A percentile compares a stretch with the other conserved stretches of the same genome.
Evolutionary conservation across 306 rosid species (phyloP).

Genomic region (Medicago lupulina): DNA sequence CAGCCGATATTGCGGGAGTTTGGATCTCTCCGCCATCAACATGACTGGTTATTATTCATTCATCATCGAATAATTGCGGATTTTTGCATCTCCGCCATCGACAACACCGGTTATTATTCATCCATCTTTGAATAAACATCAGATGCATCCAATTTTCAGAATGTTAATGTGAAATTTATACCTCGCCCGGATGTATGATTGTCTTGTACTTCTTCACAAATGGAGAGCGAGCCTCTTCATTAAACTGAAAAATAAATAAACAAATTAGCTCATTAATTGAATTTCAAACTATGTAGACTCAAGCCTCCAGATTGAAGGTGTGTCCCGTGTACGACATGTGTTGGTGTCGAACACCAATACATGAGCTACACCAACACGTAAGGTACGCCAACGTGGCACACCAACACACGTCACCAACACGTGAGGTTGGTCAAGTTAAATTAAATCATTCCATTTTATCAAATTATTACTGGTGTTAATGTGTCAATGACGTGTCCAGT

Average conservation of each 20-base stretch:
- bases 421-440: background rate
- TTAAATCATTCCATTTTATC: background rate
- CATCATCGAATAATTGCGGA: background rate
- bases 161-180: slow-evolving; percentile 36
- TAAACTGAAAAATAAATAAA: slow-evolving; percentile 65
- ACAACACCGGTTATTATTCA: background rate
- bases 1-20: too few relatives aligned
- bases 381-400: too few relatives aligned
- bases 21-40: too few relatives aligned
- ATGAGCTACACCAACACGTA: too few relatives aligned
- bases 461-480: background rate
- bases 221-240: slow-evolving; percentile 98
- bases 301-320: background rate
- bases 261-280: slow-evolving; percentile 18
- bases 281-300: background rate
- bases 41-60: background rate
- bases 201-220: slow-evolving; percentile 99
- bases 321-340: background rate
- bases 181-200: slow-evolving; percentile 99
- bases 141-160: slow-evolving; percentile 9
- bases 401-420: background rate
- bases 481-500: background rate
- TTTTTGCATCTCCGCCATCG: too few relatives aligned
- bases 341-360: background rate
- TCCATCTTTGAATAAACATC: background rate